Conservation (phyloP, 805 yeast species). For the Schwanniomyces sp. region DNA sequence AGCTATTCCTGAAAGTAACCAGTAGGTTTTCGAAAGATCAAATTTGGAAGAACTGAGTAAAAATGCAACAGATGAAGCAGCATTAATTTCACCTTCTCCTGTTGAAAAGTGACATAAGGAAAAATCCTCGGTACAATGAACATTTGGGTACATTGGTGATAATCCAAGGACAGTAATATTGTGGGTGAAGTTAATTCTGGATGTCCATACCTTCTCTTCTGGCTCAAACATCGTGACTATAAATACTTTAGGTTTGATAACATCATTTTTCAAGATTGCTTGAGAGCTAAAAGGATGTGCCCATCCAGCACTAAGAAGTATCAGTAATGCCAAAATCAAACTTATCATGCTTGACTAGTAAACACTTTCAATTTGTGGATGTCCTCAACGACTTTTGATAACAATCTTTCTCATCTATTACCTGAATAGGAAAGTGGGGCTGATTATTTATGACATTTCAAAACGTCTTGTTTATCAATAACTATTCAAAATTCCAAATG, state of each 20-base stretch:
- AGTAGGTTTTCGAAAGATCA: slow-evolving; percentile 59
- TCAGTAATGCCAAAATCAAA: not conserved
- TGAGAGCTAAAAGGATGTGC: not conserved
- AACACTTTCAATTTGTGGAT: not conserved
- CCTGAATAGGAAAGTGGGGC: not conserved
- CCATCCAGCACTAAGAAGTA: not conserved
- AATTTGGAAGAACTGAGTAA: slow-evolving; percentile 52
- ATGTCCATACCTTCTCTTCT: slow-evolving; percentile 55
- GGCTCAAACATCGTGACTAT: slow-evolving; percentile 54
- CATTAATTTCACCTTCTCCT: slow-evolving; percentile 69
- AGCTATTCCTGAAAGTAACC: slow-evolving; percentile 63
- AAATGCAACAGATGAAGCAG: slow-evolving; percentile 59
- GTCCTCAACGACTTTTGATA: not conserved
- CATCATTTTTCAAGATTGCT: not conserved
- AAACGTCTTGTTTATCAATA: not conserved
- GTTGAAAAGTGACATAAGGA: slow-evolving; percentile 59
- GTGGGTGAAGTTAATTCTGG: slow-evolving; percentile 45
- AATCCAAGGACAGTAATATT: slow-evolving; percentile 63
- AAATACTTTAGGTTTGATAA: slow-evolving; percentile 48
- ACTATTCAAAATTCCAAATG: too few relatives aligned
- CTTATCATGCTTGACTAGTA: not conserved
- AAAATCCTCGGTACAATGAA: slow-evolving; percentile 54
- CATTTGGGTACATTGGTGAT: slow-evolving; percentile 56
- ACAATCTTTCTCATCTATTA: not conserved
- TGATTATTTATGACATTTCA: not conserved